These are phyloP conservation scores for Houttuynia cordata DNA, from an alignment of 164 flowering plant genomes.

Conservation along the genomic window DNA sequence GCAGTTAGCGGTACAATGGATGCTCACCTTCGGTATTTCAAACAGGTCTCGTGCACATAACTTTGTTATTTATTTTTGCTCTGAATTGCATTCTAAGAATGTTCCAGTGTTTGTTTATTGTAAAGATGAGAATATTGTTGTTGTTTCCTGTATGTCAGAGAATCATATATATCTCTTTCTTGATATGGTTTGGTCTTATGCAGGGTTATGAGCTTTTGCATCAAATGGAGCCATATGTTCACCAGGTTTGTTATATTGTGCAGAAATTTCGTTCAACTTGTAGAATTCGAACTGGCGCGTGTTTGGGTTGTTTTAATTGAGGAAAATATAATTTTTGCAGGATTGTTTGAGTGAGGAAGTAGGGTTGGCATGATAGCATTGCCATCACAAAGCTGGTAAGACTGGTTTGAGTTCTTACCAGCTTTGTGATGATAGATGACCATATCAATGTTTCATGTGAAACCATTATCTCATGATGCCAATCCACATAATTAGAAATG, in stretches of 20 bases:
- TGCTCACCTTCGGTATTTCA: slow-evolving; percentile 94
- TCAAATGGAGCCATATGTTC: slow-evolving; percentile 96
- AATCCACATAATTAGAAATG: too few species aligned
- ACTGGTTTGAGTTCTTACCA: too few species aligned
- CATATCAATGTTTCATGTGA: too few species aligned
- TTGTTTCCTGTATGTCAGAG: neutral
- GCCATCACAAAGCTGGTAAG: too few species aligned
- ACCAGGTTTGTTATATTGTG: slow-evolving; percentile 48
- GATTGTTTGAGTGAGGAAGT: too few species aligned
- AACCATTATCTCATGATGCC: too few species aligned
- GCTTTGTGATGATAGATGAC: too few species aligned
- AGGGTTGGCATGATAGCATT: too few species aligned
- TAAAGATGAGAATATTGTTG: neutral
- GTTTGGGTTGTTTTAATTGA: neutral
- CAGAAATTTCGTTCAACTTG: neutral
- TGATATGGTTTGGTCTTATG: slow-evolving; percentile 1
- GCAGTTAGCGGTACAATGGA: slow-evolving; percentile 96
- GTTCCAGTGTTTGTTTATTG: neutral
- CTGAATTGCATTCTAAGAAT: neutral
- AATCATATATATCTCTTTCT: neutral
- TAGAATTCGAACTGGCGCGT: neutral
- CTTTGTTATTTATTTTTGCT: too few species aligned
- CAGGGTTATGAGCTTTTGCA: slow-evolving; percentile 97
- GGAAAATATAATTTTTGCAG: too few species aligned
- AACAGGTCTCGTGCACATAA: slow-evolving; percentile 46